These are phyloP conservation scores for Zygosaccharomyces rouxii DNA, from an alignment of 805 yeast species.

Conservation along the genomic window DNA sequence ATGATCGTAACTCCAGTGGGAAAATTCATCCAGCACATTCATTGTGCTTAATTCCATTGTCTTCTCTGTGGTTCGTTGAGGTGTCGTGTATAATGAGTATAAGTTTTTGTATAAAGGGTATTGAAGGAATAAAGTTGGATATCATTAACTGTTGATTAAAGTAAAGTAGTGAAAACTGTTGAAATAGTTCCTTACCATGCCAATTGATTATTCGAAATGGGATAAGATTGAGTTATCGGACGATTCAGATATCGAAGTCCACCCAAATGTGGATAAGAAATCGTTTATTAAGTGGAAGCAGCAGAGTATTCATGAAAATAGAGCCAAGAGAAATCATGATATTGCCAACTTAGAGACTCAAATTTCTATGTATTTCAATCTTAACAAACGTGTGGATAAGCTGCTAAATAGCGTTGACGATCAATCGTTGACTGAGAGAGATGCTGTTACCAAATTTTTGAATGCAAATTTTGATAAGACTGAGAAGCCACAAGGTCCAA, in stretches of 20 bases:
- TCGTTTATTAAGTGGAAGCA: slow-evolving; percentile 96
- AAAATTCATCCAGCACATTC: neutral
- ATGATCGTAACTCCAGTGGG: neutral
- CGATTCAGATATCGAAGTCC: slow-evolving; percentile 95
- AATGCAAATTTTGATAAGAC: slow-evolving; percentile 49
- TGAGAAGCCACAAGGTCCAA: slow-evolving; percentile 49
- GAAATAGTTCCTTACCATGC: slow-evolving; percentile 41
- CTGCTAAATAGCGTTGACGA: slow-evolving; percentile 43
- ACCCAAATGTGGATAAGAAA: slow-evolving; percentile 92
- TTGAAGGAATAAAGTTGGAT: neutral
- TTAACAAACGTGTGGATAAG: slow-evolving; percentile 68
- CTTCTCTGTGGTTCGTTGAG: slow-evolving; percentile 1
- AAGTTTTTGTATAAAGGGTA: slow-evolving; percentile 2
- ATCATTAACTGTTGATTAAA: neutral
- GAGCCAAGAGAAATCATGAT: slow-evolving; percentile 74
- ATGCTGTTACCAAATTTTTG: slow-evolving; percentile 41
- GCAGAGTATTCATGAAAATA: slow-evolving; percentile 91
- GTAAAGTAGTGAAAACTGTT: neutral
- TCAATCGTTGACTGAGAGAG: slow-evolving; percentile 34
- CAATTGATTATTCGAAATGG: slow-evolving; percentile 96
- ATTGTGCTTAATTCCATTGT: neutral
- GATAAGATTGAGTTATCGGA: slow-evolving; percentile 94
- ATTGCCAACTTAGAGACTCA: slow-evolving; percentile 73
- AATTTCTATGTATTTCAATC: slow-evolving; percentile 70
- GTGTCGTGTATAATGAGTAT: slow-evolving; percentile 8